Base-by-base conservation (phyloP, 495 filamentous ascomycete species). In the Penicillium pancosmium region DNA sequence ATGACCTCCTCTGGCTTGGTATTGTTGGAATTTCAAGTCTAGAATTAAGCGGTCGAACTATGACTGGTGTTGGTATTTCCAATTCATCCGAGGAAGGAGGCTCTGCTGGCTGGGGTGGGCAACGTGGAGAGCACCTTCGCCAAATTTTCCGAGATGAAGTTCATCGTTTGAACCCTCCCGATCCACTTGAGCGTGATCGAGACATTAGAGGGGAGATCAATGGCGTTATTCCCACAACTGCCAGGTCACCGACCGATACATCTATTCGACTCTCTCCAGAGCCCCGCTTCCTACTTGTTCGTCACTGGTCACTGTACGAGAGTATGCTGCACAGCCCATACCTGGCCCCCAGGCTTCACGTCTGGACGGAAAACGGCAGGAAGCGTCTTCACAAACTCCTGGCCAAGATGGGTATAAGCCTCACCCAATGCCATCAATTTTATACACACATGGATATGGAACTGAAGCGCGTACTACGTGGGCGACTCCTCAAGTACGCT, bases 381-480 rank as follows among this genome's bases (percentile, higher is more conserved):
- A 96, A 96, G 70, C 85, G 93, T 40, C 78, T 98, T n/a, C 91
- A 98, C 73, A 97, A 97, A 68, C 81, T 98, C 1, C 81, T 98
- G 11, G 94, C 94, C 35, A 98, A 97, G 72, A 98, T 98, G 95
- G 94, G 94, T 23, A 91, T 98, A 63, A 93, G 89, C 71, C 78
- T 98, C 33, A 89, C 84, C 18, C 93, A 98, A 78, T 96, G 92
- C 75, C 91, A 91, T 61, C 93, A 97, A 70, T 93, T 84, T 66
- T 98, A 98, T 70, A 90, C 92, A 2, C 94, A 98, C 73, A 97
- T 98, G 92, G 95, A 98, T 69, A 93, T 98, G 90, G 87, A 94
- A 67, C 76, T 98, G 38, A 98, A 98, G 74, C 87, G 91, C 21
- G 90, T 89, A 12, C 77, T 98, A 21, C 86, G 93, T n/a, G 82